Percentiles rank a stretch among this genome's conserved stretches.
phyloP scores from a whole-genome alignment of 2,329 filamentous ascomycete species.

The Aspergillus sp. region DNA sequence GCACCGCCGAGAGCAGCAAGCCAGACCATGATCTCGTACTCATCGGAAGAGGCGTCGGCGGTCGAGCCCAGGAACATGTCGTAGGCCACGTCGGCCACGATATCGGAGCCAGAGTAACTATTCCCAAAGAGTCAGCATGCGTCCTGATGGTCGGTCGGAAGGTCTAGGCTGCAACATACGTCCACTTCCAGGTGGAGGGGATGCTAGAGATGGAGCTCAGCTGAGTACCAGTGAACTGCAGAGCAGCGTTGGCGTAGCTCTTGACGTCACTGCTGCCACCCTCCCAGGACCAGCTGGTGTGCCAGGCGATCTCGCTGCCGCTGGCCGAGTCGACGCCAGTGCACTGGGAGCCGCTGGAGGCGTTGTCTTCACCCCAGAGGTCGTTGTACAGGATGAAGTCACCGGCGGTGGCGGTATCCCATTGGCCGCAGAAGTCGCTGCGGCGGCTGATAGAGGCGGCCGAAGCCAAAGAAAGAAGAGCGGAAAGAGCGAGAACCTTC shows the following conservation, averaged over 20 bases:
- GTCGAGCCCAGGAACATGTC: constrained; percentile 60
- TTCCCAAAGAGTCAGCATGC: constrained; percentile 7
- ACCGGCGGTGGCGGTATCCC: constrained; percentile 38
- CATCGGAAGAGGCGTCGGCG: constrained; percentile 43
- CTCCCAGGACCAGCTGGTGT: constrained; percentile 49
- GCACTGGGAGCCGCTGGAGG: constrained; percentile 45
- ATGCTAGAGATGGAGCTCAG: constrained; percentile 45
- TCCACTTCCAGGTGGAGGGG: constrained; percentile 50
- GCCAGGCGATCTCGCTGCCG: constrained; percentile 44
- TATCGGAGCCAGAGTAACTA: constrained; percentile 50
- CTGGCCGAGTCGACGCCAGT: constrained; percentile 42
- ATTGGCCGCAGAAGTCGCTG: constrained; percentile 46
- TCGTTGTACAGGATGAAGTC: constrained; percentile 56
- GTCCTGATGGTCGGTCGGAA: background rate
- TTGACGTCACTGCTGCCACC: constrained; percentile 47
- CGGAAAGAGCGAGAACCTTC: constrained; percentile 29
- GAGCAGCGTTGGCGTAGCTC: constrained; percentile 50
- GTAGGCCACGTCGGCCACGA: constrained; percentile 63
- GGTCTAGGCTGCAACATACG: constrained; percentile 23
- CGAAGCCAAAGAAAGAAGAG: constrained; percentile 25
- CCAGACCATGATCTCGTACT: constrained; percentile 70
- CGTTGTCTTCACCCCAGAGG: constrained; percentile 50
- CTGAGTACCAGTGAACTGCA: constrained; percentile 36
- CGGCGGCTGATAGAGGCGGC: constrained; percentile 29
- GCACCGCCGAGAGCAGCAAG: constrained; percentile 59